These are phyloP conservation scores for Daedaleopsis nitida DNA, from an alignment of 768 basidiomycete species.

Conservation along the genomic window DNA sequence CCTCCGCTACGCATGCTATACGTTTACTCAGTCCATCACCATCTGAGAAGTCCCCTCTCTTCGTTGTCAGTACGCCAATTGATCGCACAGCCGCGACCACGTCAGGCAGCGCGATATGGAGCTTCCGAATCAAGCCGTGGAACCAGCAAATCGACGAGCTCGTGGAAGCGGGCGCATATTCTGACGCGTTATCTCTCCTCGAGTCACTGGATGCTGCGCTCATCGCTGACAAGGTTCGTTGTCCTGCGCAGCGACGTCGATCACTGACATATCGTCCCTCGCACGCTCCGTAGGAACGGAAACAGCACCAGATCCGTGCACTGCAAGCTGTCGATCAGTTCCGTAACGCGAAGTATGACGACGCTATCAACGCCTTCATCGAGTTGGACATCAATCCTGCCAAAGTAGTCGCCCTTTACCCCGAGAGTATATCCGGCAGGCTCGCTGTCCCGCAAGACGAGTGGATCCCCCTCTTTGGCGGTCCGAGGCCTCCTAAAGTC, in stretches of 20 bases:
- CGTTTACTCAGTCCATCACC: conserved; percentile 66
- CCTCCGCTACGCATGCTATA: conserved; percentile 39
- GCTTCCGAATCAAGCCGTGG: conserved; percentile 71
- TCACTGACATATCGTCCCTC: not conserved
- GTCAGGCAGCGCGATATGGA: conserved; percentile 83
- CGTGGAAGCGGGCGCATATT: conserved; percentile 64
- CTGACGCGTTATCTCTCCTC: conserved; percentile 79
- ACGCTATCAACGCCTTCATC: conserved; percentile 85
- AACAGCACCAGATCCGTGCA: conserved; percentile 61
- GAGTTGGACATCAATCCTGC: conserved; percentile 91
- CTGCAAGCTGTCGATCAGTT: conserved; percentile 83
- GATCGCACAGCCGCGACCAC: conserved; percentile 65
- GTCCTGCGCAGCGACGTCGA: not conserved
- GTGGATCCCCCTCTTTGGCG: conserved; percentile 88
- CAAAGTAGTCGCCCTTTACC: conserved; percentile 89
- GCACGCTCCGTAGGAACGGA: conserved; percentile 45
- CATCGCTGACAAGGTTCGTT: conserved; percentile 63
- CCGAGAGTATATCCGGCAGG: conserved; percentile 77
- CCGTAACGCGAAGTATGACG: conserved; percentile 63
- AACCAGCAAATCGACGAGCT: conserved; percentile 85
- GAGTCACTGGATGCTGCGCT: conserved; percentile 62
- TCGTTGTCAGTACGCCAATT: conserved; percentile 69
- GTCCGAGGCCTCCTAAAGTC: conserved; percentile 42
- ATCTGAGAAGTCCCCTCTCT: conserved; percentile 54
- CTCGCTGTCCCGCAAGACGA: conserved; percentile 65